Evolutionary conservation across 805 yeast genomes (phyloP).

Genomic region (Candida andamanensis): DNA sequence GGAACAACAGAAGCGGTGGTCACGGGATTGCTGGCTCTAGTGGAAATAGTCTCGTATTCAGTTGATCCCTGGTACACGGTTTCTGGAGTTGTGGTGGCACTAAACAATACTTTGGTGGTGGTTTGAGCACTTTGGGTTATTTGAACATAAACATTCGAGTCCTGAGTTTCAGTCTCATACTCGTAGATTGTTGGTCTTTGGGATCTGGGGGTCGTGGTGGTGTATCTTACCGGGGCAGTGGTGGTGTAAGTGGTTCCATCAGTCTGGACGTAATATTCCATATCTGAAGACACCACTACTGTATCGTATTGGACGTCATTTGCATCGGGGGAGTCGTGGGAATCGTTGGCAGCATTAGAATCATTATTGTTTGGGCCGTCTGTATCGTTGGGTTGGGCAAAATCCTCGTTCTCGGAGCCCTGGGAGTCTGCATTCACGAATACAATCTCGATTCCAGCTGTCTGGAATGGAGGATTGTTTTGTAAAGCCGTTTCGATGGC

Average conservation of each 20-base stretch:
- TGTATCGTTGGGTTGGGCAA: background rate
- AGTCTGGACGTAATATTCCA: conserved; percentile 11
- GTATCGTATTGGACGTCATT: conserved; percentile 10
- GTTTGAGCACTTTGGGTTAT: conserved; percentile 19
- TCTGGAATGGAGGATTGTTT: conserved; percentile 13
- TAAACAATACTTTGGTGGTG: conserved; percentile 24
- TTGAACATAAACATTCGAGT: conserved; percentile 7
- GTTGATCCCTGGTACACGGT: conserved; percentile 17
- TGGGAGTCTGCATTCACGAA: conserved; percentile 20
- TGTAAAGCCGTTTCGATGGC: conserved; percentile 15
- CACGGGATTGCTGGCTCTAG: conserved; percentile 25
- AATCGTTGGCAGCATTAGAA: conserved; percentile 3
- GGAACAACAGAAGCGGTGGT: conserved; percentile 21
- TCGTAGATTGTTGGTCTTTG: conserved; percentile 13
- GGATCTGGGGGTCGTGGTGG: background rate
- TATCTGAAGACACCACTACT: conserved; percentile 13
- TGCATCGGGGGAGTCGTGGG: conserved; percentile 3
- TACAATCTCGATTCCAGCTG: conserved; percentile 26
- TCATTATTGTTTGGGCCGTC: background rate
- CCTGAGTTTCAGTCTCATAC: conserved; percentile 18
- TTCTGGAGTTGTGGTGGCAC: conserved; percentile 21
- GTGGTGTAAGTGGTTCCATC: background rate
- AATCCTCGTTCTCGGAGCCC: background rate
- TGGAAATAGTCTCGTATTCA: conserved; percentile 15
- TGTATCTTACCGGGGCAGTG: background rate